These are phyloP conservation scores for Colletotrichum sp. DNA, from an alignment of 2,329 filamentous ascomycete species.

Conservation along the genomic window DNA sequence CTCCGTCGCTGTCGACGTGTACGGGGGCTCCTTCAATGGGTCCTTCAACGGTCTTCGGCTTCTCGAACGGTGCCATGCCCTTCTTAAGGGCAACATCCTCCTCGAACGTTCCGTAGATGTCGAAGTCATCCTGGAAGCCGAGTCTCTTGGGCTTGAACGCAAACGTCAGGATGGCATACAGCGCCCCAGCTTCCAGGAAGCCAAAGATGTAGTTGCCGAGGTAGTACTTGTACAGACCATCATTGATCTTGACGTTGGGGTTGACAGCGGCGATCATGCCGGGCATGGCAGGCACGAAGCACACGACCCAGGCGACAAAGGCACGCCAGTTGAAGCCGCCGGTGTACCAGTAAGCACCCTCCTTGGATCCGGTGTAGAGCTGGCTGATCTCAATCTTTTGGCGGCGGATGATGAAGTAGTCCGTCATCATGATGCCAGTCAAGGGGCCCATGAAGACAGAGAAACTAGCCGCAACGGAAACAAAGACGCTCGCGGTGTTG, in stretches of 20 bases:
- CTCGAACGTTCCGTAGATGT: slow-evolving; percentile 21
- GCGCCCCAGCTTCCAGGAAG: slow-evolving; percentile 11
- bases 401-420: slow-evolving; percentile 35
- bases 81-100: slow-evolving; percentile 14
- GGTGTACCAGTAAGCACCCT: slow-evolving; percentile 42
- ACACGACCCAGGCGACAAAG: slow-evolving; percentile 33
- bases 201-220: slow-evolving; percentile 23
- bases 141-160: slow-evolving; percentile 13
- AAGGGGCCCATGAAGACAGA: slow-evolving; percentile 33
- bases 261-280: slow-evolving; percentile 29
- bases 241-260: slow-evolving; percentile 11
- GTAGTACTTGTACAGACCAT: slow-evolving; percentile 26
- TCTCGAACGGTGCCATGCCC: slow-evolving; percentile 19
- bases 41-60: not conserved
- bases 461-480: slow-evolving; percentile 30
- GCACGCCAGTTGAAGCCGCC: slow-evolving; percentile 40
- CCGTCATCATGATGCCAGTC: slow-evolving; percentile 32
- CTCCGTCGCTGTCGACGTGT: not conserved
- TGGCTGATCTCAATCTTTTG: slow-evolving; percentile 41
- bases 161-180: slow-evolving; percentile 16
- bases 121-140: slow-evolving; percentile 13
- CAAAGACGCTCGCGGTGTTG: slow-evolving; percentile 30
- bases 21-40: not conserved
- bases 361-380: slow-evolving; percentile 35
- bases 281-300: slow-evolving; percentile 33